A percentile compares a stretch with the other conserved stretches of the same genome.
Evolutionary conservation across 768 basidiomycete species (phyloP).

Genomic region (Dentipellis sp.): DNA sequence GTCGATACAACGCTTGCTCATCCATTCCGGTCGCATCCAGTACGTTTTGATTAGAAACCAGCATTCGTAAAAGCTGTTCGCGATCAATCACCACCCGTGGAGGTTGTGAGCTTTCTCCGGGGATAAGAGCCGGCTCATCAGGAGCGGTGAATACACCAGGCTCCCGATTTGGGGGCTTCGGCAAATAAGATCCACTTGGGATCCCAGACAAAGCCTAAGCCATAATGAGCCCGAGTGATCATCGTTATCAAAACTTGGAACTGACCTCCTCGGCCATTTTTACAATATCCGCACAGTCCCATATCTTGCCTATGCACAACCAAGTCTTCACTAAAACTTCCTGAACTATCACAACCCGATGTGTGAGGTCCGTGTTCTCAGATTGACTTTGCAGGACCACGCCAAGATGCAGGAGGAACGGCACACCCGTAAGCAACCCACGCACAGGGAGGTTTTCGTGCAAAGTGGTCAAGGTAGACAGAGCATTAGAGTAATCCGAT

Average conservation of each 20-base stretch:
- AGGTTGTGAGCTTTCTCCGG: not conserved
- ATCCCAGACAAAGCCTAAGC: constrained; percentile 7
- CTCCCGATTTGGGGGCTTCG: not conserved
- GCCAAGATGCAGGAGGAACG: constrained; percentile 79
- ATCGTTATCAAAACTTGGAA: constrained; percentile 6
- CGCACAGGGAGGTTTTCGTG: constrained; percentile 69
- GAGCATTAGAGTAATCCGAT: constrained; percentile 67
- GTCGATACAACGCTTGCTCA: constrained; percentile 9
- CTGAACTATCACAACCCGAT: constrained; percentile 45
- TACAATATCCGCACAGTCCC: constrained; percentile 52
- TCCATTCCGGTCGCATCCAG: constrained; percentile 13
- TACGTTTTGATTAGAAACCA: constrained; percentile 3
- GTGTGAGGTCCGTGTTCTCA: constrained; percentile 23
- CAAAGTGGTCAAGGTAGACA: constrained; percentile 55
- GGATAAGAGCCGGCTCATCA: constrained; percentile 4
- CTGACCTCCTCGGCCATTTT: constrained; percentile 48
- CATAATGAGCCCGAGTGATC: not conserved
- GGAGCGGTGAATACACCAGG: constrained; percentile 3
- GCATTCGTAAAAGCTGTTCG: constrained; percentile 2
- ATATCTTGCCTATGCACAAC: constrained; percentile 59
- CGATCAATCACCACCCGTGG: constrained; percentile 7
- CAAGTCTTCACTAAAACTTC: constrained; percentile 59
- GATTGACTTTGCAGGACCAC: constrained; percentile 26
- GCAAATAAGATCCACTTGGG: constrained; percentile 4
- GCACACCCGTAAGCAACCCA: constrained; percentile 67